phyloP scores from a whole-genome alignment of 2,329 filamentous ascomycete species.

The Penicillium sp. region DNA sequence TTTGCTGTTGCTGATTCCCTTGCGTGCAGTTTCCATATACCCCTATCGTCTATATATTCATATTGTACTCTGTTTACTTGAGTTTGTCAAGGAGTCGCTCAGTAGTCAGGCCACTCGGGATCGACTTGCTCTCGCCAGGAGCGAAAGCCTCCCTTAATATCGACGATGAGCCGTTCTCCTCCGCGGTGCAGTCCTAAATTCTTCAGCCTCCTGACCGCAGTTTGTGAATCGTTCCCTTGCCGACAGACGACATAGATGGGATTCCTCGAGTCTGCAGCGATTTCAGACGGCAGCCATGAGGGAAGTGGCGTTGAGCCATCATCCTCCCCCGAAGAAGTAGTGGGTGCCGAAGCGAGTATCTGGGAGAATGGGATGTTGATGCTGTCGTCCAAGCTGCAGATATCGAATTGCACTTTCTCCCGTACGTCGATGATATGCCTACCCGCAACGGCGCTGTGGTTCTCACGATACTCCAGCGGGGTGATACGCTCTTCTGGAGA shows the following conservation, averaged over 20 bases:
- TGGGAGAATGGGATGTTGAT: constrained; percentile 61
- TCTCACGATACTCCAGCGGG: constrained; percentile 61
- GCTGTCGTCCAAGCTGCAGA: constrained; percentile 76
- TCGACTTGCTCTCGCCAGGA: constrained; percentile 51
- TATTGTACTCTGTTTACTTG: neutral
- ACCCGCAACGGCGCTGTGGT: constrained; percentile 18
- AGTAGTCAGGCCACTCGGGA: constrained; percentile 48
- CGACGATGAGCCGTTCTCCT: constrained; percentile 42
- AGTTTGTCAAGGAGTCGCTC: neutral
- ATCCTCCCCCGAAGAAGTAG: constrained; percentile 1
- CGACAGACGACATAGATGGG: constrained; percentile 54
- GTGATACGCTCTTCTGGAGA: constrained; percentile 69
- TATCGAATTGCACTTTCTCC: constrained; percentile 81
- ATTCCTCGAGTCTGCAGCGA: constrained; percentile 30
- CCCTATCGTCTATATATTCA: constrained; percentile 9
- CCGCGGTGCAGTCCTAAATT: constrained; percentile 41
- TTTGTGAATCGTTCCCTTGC: constrained; percentile 55
- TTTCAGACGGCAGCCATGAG: constrained; percentile 34
- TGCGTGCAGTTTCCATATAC: constrained; percentile 13
- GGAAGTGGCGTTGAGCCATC: constrained; percentile 21
- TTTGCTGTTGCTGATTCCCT: constrained; percentile 4
- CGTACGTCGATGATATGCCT: constrained; percentile 75
- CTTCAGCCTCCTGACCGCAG: constrained; percentile 49
- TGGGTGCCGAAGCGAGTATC: constrained; percentile 37
- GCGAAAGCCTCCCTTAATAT: constrained; percentile 49